Evolutionary conservation across 352 stramenopile species (phyloP), one percentile per base, ranked within the genome.

Genomic region (Aphanomyces euteiches): DNA sequence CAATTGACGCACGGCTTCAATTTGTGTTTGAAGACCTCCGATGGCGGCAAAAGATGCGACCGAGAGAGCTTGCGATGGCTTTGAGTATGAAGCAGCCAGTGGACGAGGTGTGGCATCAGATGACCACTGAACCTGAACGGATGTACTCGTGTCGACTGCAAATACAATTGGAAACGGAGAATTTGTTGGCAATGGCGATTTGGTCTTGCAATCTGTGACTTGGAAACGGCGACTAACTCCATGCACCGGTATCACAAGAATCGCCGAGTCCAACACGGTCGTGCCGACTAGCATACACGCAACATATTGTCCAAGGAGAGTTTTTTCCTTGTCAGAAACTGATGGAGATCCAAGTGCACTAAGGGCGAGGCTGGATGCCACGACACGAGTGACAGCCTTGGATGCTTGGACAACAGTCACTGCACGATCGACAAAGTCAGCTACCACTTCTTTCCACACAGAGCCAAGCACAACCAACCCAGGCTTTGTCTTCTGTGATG

Each of bases 1-100:
- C 64, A 99, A 84, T 79, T 99, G 93, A 12, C 96, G 81, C 67
- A 99, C 95, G 12, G 90, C 87, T 13, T 87, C 91, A 63, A 99
- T 85, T 76, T 99, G 93, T 43, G 90, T 88, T n/a, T 87, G 85
- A 13, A 97, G 86, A 10, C 96, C 96, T 54, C 96, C 96, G 38
- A 92, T 87, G 0, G 74, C 67, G 2, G 79, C 69, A 40, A 89
- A 98, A 88, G 76, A 87, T 77, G 76, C 90, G 82, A 37, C 82
- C 66, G 45, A 88, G 84, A 61, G 93, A 73, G 43, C 13, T 10
- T 73, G 45, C 61, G 73, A 73, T 7, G 59, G 13, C 5, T 17
- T 72, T 8, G 68, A 7, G 13, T 17, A 38, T 59, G 1, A 34
- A 47, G 3, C 1, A 59, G 34, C n/a, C 73, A 39, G 50, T 17